Evolutionary conservation across 1,139 yeast genomes (phyloP).

Genomic region (Suhomyces yuchorum): DNA sequence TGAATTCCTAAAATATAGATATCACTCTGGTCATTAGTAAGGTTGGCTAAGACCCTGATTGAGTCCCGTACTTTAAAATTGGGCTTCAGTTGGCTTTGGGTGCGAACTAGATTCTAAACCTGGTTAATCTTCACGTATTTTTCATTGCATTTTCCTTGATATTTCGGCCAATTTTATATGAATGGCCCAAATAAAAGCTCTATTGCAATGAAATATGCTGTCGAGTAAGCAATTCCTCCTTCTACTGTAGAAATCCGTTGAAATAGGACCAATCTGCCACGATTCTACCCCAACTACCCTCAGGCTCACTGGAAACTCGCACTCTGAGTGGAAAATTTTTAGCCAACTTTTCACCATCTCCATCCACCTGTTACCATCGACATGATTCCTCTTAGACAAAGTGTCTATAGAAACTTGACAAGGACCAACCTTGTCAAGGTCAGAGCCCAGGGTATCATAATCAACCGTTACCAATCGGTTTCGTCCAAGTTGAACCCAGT

Average conservation of each 20-base stretch:
- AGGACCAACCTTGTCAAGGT: constrained; percentile 16
- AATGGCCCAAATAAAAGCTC: too few species aligned
- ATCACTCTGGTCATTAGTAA: too few species aligned
- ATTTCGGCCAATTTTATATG: too few species aligned
- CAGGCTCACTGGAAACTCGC: neutral
- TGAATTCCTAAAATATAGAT: too few species aligned
- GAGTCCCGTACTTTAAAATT: too few species aligned
- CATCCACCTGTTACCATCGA: constrained; percentile 1
- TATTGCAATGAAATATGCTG: too few species aligned
- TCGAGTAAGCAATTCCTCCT: too few species aligned
- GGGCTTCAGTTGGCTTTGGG: too few species aligned
- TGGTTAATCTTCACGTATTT: too few species aligned
- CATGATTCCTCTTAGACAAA: constrained; percentile 28
- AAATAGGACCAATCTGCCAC: neutral
- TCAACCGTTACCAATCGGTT: constrained; percentile 21
- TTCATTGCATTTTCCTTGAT: too few species aligned
- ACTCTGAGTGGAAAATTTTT: constrained; percentile 10
- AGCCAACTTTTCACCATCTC: constrained; percentile 4
- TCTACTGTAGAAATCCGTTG: neutral
- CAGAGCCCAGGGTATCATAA: constrained; percentile 13
- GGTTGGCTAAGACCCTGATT: too few species aligned
- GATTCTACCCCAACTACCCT: neutral
- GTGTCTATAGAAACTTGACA: constrained; percentile 22
- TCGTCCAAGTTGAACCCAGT: constrained; percentile 2
- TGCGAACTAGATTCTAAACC: too few species aligned